These are phyloP conservation scores for Candida pseudoglaebosa DNA, from an alignment of 805 yeast species.

Conservation along the genomic window DNA sequence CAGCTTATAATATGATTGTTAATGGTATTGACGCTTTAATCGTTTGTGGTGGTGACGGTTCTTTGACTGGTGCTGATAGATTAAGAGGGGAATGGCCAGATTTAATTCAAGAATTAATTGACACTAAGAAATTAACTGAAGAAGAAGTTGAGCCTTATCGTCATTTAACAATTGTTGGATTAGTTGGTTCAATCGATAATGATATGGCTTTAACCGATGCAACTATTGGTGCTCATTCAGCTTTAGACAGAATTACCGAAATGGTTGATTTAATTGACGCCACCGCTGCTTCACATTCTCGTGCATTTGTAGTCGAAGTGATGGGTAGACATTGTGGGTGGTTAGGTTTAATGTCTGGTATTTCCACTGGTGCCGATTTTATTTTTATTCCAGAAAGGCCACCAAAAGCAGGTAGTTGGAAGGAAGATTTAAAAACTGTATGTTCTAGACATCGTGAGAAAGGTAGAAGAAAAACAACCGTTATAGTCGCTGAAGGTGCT, in stretches of 20 bases:
- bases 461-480: slow-evolving; percentile 77
- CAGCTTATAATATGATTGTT: slow-evolving; percentile 60
- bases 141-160: slow-evolving; percentile 46
- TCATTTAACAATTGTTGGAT: slow-evolving; percentile 66
- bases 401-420: slow-evolving; percentile 60
- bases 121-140: slow-evolving; percentile 40
- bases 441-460: slow-evolving; percentile 59
- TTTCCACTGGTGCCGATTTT: slow-evolving; percentile 76
- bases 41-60: slow-evolving; percentile 84
- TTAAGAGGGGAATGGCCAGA: slow-evolving; percentile 78
- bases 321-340: slow-evolving; percentile 93
- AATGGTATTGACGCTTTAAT: slow-evolving; percentile 75
- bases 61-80: slow-evolving; percentile 76
- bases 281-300: slow-evolving; percentile 76
- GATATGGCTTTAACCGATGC: slow-evolving; percentile 85
- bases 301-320: slow-evolving; percentile 82
- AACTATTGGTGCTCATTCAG: slow-evolving; percentile 78
- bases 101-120: slow-evolving; percentile 53
- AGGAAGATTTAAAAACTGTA: slow-evolving; percentile 60
- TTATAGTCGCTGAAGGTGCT: slow-evolving; percentile 84
- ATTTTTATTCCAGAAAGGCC: slow-evolving; percentile 81
- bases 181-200: slow-evolving; percentile 80
- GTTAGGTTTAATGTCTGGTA: slow-evolving; percentile 79
- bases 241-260: slow-evolving; percentile 69
- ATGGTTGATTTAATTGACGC: slow-evolving; percentile 80